Evolutionary conservation across 805 yeast genomes (phyloP), one percentile per base, ranked within the genome.

Genomic region (Danielozyma ontarioensis): DNA sequence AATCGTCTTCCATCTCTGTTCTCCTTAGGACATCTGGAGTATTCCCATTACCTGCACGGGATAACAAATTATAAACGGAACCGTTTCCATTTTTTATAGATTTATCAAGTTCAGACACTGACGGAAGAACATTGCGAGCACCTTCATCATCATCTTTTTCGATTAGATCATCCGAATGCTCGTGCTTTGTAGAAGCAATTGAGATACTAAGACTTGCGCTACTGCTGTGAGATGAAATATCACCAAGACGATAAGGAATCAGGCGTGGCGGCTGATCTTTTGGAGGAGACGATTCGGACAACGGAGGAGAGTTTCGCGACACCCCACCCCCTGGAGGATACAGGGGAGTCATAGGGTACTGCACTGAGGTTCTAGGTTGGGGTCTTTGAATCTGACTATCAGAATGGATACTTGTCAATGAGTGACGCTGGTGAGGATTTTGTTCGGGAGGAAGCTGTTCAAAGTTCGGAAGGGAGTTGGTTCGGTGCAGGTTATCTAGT

Each of bases 41-140:
- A 19, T 19, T 19, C 22, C 22, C 22, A 10, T 19, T 19, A 19
- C 22, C 22, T 6, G 22, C 22, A 19, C 22, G 22, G 22, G 22
- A 19, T 19, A 31, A 24, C 16, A 31, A 24, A 14, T 18, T 12
- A 21, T 24, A 31, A 13, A 31, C 34, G 10, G 21, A 29, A 8
- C 29, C 15, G 13, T 22, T 22, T 4, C 12, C 21, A 5, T 4
- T 13, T 25, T 27, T 31, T 28, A 31, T 31, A 7, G 15, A 14
- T 13, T 31, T 26, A 13, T 31, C 34, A n/a, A 31, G 18, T 24
- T 31, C 34, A 13, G 29, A 25, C 13, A 31, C 29, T 21, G 34
- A 25, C 12, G 34, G 34, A 7, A 31, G 22, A 6, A 19, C 22
- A 10, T 28, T 19, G 24, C 24, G 23, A 26, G 32, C 7, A 18